phyloP scores from a whole-genome alignment of 352 stramenopile species.

The Proteromonas lacertae region DNA sequence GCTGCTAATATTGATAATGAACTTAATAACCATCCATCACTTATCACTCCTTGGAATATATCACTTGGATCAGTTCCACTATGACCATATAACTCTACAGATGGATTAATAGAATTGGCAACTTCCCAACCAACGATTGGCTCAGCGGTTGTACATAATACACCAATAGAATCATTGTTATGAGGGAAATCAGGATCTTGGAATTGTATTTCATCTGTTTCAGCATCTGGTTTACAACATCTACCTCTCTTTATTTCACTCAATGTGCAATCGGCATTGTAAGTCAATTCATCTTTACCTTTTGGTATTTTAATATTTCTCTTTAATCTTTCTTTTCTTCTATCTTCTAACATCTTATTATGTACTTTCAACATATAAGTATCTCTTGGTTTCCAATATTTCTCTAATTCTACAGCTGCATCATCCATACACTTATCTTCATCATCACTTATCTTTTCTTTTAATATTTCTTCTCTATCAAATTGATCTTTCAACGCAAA shows the following conservation, averaged over 20 bases:
- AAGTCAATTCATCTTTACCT: background rate
- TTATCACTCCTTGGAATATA: slow-evolving; percentile 27
- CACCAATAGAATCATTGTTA: slow-evolving; percentile 40
- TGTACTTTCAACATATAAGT: background rate
- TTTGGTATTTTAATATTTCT: background rate
- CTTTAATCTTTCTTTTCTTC: background rate
- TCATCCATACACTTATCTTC: background rate
- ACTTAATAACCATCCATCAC: slow-evolving; percentile 49
- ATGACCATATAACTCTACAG: slow-evolving; percentile 24
- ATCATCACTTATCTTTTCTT: background rate
- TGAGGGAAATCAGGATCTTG: slow-evolving; percentile 24
- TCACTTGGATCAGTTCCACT: slow-evolving; percentile 55
- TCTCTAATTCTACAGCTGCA: background rate
- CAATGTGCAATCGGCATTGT: background rate
- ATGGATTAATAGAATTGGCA: slow-evolving; percentile 16
- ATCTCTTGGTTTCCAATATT: background rate
- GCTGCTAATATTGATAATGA: slow-evolving; percentile 50
- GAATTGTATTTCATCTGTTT: background rate
- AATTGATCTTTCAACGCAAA: slow-evolving; percentile 42
- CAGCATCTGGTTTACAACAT: background rate
- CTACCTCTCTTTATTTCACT: background rate
- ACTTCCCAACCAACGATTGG: slow-evolving; percentile 24
- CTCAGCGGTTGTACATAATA: slow-evolving; percentile 35
- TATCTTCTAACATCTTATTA: background rate
- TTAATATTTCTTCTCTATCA: slow-evolving; percentile 8